Evolutionary conservation across 139 green algal genomes (phyloP).

Genomic region (Coelastrella sp.): DNA sequence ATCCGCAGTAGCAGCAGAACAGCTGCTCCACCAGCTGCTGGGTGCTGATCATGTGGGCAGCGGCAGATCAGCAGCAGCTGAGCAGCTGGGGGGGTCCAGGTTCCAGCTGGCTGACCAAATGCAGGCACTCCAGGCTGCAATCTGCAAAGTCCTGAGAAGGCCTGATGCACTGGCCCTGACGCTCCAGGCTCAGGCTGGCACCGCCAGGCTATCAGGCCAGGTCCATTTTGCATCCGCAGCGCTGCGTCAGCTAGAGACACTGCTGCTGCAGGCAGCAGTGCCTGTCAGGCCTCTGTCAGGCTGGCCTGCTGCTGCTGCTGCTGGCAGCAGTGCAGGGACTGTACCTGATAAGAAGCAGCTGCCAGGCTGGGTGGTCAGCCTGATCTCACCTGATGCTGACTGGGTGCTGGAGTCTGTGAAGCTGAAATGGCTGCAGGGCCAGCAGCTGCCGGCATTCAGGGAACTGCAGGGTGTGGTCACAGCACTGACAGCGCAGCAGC

Average conservation of each 20-base stretch:
- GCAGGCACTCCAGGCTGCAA: constrained; percentile 11
- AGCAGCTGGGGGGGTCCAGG: not conserved
- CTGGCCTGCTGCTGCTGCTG: constrained; percentile 1
- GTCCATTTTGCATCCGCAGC: constrained; percentile 31
- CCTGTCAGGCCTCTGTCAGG: not conserved
- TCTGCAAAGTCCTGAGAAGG: constrained; percentile 1
- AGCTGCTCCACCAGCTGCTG: constrained; percentile 26
- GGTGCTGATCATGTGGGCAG: not conserved
- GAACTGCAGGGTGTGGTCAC: constrained; percentile 32
- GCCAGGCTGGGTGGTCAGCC: not conserved
- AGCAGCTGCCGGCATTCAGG: constrained; percentile 64
- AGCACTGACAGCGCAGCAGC: constrained; percentile 40
- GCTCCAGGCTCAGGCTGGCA: constrained; percentile 9
- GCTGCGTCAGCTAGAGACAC: constrained; percentile 21
- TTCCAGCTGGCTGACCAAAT: constrained; percentile 35
- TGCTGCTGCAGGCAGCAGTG: not conserved
- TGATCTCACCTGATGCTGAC: constrained; percentile 35
- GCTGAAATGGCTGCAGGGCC: constrained; percentile 80
- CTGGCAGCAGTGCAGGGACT: constrained; percentile 1
- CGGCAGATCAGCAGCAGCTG: not conserved
- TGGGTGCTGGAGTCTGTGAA: constrained; percentile 86
- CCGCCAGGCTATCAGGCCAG: constrained; percentile 5
- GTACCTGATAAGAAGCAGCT: not conserved
- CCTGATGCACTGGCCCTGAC: constrained; percentile 16
- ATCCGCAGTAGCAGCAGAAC: constrained; percentile 28